Percentiles rank a stretch among this genome's conserved stretches.
phyloP scores from a whole-genome alignment of 2,329 filamentous ascomycete species.

The Sporothrix pseudoabietina region DNA sequence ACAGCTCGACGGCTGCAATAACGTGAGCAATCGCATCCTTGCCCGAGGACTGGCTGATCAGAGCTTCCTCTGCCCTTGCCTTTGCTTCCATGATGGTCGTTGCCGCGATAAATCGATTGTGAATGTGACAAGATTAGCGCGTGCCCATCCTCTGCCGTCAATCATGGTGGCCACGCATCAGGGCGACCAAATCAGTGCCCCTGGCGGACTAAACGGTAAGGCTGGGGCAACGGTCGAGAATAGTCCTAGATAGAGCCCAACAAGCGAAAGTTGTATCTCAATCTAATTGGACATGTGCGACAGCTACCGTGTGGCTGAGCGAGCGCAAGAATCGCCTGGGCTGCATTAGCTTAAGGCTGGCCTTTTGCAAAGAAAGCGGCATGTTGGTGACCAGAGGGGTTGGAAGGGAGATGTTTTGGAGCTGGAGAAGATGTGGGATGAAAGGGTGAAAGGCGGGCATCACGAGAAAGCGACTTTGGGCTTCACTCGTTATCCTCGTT shows the following conservation, averaged over 20 bases:
- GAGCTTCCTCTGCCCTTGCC: slow-evolving; percentile 32
- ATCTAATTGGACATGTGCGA: slow-evolving; percentile 18
- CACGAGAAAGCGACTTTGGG: not conserved
- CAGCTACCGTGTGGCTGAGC: slow-evolving; percentile 15
- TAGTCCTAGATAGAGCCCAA: slow-evolving; percentile 1
- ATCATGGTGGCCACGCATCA: not conserved
- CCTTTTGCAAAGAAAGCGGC: not conserved
- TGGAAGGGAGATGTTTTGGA: not conserved
- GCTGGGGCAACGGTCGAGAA: not conserved
- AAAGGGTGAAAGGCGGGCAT: not conserved
- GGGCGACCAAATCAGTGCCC: not conserved
- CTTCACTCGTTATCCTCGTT: not conserved
- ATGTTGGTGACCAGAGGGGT: not conserved
- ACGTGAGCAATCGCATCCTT: slow-evolving; percentile 71
- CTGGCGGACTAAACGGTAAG: not conserved
- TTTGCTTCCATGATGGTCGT: slow-evolving; percentile 29
- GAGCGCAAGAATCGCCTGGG: not conserved
- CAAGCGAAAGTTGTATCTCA: not conserved
- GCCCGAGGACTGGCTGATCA: slow-evolving; percentile 29
- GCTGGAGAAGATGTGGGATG: not conserved
- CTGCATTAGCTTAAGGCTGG: slow-evolving; percentile 22
- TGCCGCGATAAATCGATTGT: not conserved
- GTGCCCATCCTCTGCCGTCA: not conserved
- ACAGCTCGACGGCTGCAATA: slow-evolving; percentile 76
- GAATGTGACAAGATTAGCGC: not conserved